These are phyloP conservation scores for Penicillium decumbens DNA, from an alignment of 2,329 filamentous ascomycete species.

Conservation along the genomic window DNA sequence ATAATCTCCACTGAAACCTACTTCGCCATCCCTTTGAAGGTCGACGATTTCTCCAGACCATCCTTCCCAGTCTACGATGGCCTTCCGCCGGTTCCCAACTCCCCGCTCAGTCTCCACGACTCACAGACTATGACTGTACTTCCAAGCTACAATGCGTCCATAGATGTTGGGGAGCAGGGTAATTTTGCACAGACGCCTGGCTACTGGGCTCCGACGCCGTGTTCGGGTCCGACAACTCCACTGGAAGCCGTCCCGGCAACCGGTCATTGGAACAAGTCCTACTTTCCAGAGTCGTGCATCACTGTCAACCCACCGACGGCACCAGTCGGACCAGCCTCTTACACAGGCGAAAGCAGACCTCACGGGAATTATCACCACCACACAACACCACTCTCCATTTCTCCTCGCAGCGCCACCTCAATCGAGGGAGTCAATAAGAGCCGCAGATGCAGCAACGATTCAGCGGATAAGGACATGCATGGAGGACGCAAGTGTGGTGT, in stretches of 20 bases:
- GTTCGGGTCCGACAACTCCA: slow-evolving; percentile 20
- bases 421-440: not conserved
- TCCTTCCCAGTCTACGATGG: slow-evolving; percentile 25
- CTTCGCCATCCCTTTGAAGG: slow-evolving; percentile 21
- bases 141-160: slow-evolving; percentile 22
- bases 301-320: not conserved
- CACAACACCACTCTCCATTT: not conserved
- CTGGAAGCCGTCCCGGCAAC: slow-evolving; percentile 8
- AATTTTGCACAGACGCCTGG: slow-evolving; percentile 14
- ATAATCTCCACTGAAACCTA: slow-evolving; percentile 17
- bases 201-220: slow-evolving; percentile 27
- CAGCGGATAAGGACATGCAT: not conserved
- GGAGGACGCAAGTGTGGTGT: slow-evolving; percentile 65
- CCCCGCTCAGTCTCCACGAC: slow-evolving; percentile 25
- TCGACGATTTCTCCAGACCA: slow-evolving; percentile 17
- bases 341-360: not conserved
- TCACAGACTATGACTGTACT: slow-evolving; percentile 22
- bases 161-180: slow-evolving; percentile 14
- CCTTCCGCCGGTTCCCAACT: slow-evolving; percentile 19
- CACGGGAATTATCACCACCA: not conserved
- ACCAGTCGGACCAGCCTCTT: not conserved
- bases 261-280: slow-evolving; percentile 17
- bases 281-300: slow-evolving; percentile 4
- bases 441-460: no score
- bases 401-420: not conserved